phyloP scores from a whole-genome alignment of 306 rosid species.

The Luffa acutangula region DNA sequence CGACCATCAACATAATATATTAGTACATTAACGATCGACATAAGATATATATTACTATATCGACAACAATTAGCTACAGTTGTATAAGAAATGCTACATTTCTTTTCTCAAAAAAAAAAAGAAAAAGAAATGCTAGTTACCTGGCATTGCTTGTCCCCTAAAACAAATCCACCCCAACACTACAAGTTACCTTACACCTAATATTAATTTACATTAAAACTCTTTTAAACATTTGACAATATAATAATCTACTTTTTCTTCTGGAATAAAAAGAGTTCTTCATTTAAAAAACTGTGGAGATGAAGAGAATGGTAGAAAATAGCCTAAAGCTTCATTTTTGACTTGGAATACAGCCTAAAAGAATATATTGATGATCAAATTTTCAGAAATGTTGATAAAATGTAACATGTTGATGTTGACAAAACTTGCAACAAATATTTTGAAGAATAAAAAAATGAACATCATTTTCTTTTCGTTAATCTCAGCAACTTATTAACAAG shows the following conservation, averaged over 20 bases:
- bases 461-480: too few species aligned
- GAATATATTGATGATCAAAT: background rate
- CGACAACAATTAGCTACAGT: too few species aligned
- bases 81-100: too few species aligned
- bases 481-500: background rate
- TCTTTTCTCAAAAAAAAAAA: too few species aligned
- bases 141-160: background rate
- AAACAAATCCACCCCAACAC: background rate
- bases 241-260: background rate
- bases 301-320: background rate
- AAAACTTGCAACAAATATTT: too few species aligned
- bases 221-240: background rate
- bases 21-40: background rate
- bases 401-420: too few species aligned
- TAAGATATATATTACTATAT: too few species aligned
- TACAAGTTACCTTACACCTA: background rate
- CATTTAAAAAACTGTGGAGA: background rate
- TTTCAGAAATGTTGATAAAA: too few species aligned
- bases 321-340: background rate
- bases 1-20: too few species aligned
- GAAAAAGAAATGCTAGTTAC: too few species aligned
- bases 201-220: background rate
- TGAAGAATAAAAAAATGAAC: too few species aligned
- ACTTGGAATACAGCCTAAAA: background rate
- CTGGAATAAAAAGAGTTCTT: background rate